Evolutionary conservation across 2,329 filamentous ascomycete species (phyloP).

Genomic region (Hymenoscyphus fraxineus): DNA sequence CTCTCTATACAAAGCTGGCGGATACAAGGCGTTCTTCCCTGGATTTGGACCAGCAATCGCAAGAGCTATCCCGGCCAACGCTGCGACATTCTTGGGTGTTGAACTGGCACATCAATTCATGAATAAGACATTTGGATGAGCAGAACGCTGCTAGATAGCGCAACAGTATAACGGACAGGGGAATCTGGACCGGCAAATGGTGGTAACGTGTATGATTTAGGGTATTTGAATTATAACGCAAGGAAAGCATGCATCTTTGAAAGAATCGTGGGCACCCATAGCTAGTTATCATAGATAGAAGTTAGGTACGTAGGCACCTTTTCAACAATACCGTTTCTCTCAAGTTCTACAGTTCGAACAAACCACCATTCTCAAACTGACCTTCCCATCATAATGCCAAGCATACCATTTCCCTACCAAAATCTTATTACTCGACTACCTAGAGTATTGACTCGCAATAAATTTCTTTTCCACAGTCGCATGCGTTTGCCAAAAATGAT

Average conservation of each 20-base stretch:
- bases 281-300: background rate
- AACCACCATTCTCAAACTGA: too few relatives aligned
- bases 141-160: background rate
- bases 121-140: constrained; percentile 64
- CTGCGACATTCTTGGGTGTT: constrained; percentile 86
- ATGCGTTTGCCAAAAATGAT: too few relatives aligned
- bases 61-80: constrained; percentile 91
- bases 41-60: constrained; percentile 90
- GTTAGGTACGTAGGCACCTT: too few relatives aligned
- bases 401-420: too few relatives aligned
- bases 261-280: background rate
- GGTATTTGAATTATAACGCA: background rate
- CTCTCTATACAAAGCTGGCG: constrained; percentile 78
- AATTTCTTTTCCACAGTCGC: too few relatives aligned
- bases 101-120: constrained; percentile 81
- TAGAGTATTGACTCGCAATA: too few relatives aligned
- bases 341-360: too few relatives aligned
- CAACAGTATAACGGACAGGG: background rate
- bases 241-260: background rate
- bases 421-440: too few relatives aligned
- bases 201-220: background rate
- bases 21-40: constrained; percentile 91
- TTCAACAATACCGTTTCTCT: too few relatives aligned
- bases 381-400: too few relatives aligned
- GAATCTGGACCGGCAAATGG: background rate